Evolutionary conservation across 768 basidiomycete species (phyloP), one percentile per base, ranked within the genome.

Genomic region (Porphyrellus cyaneotinctus): DNA sequence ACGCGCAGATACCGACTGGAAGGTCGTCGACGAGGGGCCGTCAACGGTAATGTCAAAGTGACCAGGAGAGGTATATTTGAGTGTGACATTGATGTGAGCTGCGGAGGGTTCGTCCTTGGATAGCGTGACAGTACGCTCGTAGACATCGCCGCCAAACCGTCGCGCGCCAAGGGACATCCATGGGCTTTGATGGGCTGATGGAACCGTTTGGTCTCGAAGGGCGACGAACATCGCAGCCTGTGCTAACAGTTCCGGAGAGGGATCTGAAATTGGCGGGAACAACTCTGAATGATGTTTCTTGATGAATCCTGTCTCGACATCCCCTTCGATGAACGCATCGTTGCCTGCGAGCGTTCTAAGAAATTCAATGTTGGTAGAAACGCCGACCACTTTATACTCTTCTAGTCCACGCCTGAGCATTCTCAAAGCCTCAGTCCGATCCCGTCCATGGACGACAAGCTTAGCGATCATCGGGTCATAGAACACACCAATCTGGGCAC

Each of bases 401-500:
- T 87, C 90, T 36, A 97, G 70, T 5, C 91, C 92, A 51, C 82
- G 83, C 3, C 89, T 73, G 54, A 97, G 75, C 64, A 91, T 77
- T 17, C 91, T 77, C 62, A 97, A 68, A 0, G 94, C 94, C 63
- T 94, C 91, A 2, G 82, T 82, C 20, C 94, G 80, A 68, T 94
- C 88, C 24, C 82, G 74, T 14, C 91, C 94, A 59, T 92, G 89
- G 10, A 90, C 91, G 17, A 97, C 87, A 6, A 97, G 84, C 67
- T 95, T 95, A 3, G 90, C 85, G 53, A 95, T 93, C 83, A 95
- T 85, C 0, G 91, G 91, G 61, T 95, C 91, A 66, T 94, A 95
- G 68, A 84, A 93, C 2, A 93, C 87, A 20, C 90, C 88, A 38
- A 91, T 91, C 57, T 86, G 82, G 15, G 88, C 78, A 5, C 88